Evolutionary conservation across 1,139 yeast genomes (phyloP).

Genomic region (Geotrichum macrosporum): DNA sequence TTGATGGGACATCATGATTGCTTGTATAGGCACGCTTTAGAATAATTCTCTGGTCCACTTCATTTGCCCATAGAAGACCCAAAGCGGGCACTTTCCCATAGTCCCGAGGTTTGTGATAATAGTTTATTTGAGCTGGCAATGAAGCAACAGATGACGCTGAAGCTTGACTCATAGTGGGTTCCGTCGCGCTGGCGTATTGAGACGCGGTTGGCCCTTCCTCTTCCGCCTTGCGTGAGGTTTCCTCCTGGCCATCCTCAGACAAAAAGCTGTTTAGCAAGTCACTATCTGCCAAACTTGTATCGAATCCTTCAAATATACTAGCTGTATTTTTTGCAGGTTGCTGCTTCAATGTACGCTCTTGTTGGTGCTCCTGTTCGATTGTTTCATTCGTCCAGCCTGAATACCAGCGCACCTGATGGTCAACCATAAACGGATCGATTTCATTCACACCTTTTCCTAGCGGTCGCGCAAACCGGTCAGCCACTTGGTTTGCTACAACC

Average conservation of each 20-base stretch:
- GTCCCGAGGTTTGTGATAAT: neutral
- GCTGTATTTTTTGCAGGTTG: neutral
- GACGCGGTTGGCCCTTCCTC: conserved; percentile 5
- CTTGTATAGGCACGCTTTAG: conserved; percentile 33
- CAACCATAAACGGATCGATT: conserved; percentile 37
- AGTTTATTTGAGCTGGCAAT: too few relatives aligned
- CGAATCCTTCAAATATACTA: conserved; percentile 10
- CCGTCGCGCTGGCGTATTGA: conserved; percentile 1
- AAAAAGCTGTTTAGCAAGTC: neutral
- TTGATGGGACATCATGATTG: neutral
- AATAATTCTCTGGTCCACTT: conserved; percentile 41
- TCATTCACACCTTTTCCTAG: conserved; percentile 23
- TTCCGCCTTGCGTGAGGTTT: neutral
- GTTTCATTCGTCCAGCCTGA: conserved; percentile 62
- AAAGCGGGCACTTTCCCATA: conserved; percentile 39
- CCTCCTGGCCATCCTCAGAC: conserved; percentile 2
- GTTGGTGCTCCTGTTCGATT: conserved; percentile 23
- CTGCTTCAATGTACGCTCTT: neutral
- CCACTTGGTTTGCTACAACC: conserved; percentile 75
- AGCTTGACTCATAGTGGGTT: neutral
- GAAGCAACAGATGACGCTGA: neutral
- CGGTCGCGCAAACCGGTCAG: conserved; percentile 43
- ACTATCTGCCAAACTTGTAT: conserved; percentile 2
- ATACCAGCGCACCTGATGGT: conserved; percentile 67
- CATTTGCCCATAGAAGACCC: conserved; percentile 46